Evolutionary conservation across 805 yeast species (phyloP), one percentile per base, ranked within the genome.

Genomic region (Metschnikowia santaceciliae): DNA sequence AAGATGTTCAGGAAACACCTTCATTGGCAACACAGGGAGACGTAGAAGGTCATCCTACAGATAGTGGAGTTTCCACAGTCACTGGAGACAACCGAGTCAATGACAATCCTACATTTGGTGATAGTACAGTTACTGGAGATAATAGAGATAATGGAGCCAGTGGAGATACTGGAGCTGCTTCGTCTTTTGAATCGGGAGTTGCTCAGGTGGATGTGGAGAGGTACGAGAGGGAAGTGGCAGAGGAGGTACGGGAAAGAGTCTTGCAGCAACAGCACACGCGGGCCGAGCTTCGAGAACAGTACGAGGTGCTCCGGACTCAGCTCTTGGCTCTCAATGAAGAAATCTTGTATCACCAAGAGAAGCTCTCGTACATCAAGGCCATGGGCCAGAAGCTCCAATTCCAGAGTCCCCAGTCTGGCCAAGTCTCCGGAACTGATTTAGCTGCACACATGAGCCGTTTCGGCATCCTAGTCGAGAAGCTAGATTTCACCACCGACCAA

Each of bases 271-370:
- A 15, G 4, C 37, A 20, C 20, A 32, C 37, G 3, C 36, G 46
- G 3, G 17, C 13, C 23, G 53, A 50, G 47, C 50, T 51, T 32
- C 43, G 47, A 19, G 33, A 19, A 23, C 44, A 32, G 35, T 56
- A 57, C 35, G 51, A 49, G 11, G 39, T 37, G n/a, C 39, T 56
- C 10, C 43, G 60, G n/a, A n/a, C 17, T 4, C 48, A 26, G 32
- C 47, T 52, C 32, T 19, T 49, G n/a, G 46, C 50, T 2, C 23
- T 65, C 19, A 56, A 65, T 46, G 47, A 55, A 11, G 50, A 56
- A 8, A 38, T 70, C 20, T 47, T 46, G n/a, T 70, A 70, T 53
- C 63, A 68, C 47, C 50, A 52, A 36, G 63, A 66, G 30, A 73
- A 72, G 54, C 49, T 64, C 30, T 58, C 54, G 38, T 73, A 70